phyloP scores from a whole-genome alignment of 257 asterid genomes.

The Echites panduratus region DNA sequence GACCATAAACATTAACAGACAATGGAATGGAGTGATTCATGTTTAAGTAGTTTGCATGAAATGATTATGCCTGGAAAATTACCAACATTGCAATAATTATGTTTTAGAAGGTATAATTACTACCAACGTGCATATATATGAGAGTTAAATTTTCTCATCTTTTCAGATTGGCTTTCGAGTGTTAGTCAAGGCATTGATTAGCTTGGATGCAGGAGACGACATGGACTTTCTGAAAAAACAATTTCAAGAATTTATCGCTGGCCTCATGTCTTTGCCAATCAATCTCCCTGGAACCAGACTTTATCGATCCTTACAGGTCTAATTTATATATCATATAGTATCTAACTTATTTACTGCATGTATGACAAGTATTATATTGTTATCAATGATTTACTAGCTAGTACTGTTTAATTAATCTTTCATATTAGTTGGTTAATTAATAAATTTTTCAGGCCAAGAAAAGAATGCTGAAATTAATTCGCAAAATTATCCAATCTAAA shows the following conservation, averaged over 20 bases:
- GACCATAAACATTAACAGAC: constrained; percentile 14
- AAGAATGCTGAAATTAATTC: constrained; percentile 64
- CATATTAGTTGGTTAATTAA: neutral
- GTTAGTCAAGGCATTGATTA: constrained; percentile 71
- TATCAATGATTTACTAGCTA: too few relatives aligned
- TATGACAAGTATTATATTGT: too few relatives aligned
- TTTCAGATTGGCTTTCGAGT: constrained; percentile 80
- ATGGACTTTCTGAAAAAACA: constrained; percentile 62
- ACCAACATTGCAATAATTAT: constrained; percentile 36
- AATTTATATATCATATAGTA: too few relatives aligned
- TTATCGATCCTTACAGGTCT: constrained; percentile 77
- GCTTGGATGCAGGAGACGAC: constrained; percentile 59
- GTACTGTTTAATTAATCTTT: neutral
- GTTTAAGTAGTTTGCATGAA: constrained; percentile 27
- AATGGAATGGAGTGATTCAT: constrained; percentile 17
- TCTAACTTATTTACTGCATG: too few relatives aligned
- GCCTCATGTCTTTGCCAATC: constrained; percentile 82
- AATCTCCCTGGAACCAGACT: constrained; percentile 83
- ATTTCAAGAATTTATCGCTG: constrained; percentile 89
- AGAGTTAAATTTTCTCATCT: neutral
- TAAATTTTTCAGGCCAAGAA: constrained; percentile 49
- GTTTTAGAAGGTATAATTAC: constrained; percentile 21
- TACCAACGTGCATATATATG: too few relatives aligned
- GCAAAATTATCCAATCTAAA: constrained; percentile 51
- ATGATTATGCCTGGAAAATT: constrained; percentile 33